Conservation (phyloP, 2,329 filamentous ascomycete genomes). For the Alternaria arborescens region DNA sequence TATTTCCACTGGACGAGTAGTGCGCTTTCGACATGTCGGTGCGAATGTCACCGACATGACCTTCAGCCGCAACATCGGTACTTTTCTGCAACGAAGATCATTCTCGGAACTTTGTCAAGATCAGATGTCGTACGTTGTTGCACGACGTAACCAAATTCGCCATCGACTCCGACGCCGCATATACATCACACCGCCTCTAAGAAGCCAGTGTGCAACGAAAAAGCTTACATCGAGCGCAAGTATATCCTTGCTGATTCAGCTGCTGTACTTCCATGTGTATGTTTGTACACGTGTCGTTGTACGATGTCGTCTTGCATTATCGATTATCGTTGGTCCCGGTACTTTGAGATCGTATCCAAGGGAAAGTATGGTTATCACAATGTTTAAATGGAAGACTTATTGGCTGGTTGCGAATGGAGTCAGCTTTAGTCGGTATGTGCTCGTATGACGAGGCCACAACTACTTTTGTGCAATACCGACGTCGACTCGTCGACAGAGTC, state of each 20-base stretch:
- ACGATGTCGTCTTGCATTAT: conserved; percentile 14
- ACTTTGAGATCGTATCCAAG: not conserved
- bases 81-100: conserved; percentile 10
- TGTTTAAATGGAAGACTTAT: not conserved
- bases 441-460: too few species aligned
- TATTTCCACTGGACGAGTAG: not conserved
- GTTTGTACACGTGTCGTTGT: conserved; percentile 16
- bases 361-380: not conserved
- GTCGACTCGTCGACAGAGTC: not conserved
- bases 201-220: not conserved
- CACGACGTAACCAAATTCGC: conserved; percentile 6
- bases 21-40: not conserved
- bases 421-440: not conserved
- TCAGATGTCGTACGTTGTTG: conserved; percentile 12
- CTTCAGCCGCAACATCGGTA: not conserved
- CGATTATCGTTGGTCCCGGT: not conserved
- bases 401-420: not conserved
- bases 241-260: conserved; percentile 6
- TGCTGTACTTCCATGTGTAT: conserved; percentile 5
- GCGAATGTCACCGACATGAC: not conserved
- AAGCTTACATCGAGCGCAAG: not conserved
- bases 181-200: conserved; percentile 5
- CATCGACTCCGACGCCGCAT: not conserved
- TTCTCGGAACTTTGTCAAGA: conserved; percentile 3
- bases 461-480: not conserved